These are phyloP conservation scores for Clarkia xantiana DNA, from an alignment of 345 rosid species.

Conservation along the genomic window DNA sequence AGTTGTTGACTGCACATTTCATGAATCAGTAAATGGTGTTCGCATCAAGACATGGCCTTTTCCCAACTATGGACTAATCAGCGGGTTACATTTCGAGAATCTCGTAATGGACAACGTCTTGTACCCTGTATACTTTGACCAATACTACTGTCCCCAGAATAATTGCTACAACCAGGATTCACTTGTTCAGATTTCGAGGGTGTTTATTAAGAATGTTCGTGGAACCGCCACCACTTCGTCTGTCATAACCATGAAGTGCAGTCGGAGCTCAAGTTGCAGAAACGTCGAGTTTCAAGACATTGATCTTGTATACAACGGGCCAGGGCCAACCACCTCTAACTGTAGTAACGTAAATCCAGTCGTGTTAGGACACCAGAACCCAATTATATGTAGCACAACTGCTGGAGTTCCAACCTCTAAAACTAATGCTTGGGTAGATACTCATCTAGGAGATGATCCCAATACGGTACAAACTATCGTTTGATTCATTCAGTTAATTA, in stretches of 20 bases:
- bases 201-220: conserved; percentile 23
- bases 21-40: conserved; percentile 23
- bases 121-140: conserved; percentile 25
- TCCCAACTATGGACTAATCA: conserved; percentile 8
- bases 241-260: conserved; percentile 34
- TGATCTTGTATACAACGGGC: conserved; percentile 18
- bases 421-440: too few species aligned
- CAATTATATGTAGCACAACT: conserved; percentile 4
- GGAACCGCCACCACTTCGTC: conserved; percentile 31
- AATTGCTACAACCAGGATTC: conserved; percentile 13
- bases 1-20: conserved; percentile 20
- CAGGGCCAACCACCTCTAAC: conserved; percentile 1
- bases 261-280: conserved; percentile 32
- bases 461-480: too few species aligned
- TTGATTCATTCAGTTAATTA: too few species aligned
- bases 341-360: conserved; percentile 9
- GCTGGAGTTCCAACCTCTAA: too few species aligned
- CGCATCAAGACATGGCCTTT: conserved; percentile 57
- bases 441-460: too few species aligned
- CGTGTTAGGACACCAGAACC: conserved; percentile 13
- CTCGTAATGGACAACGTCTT: conserved; percentile 17
- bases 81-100: conserved; percentile 22
- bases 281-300: conserved; percentile 23
- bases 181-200: conserved; percentile 26
- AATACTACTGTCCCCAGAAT: conserved; percentile 22